phyloP scores from a whole-genome alignment of 345 rosid species.

The Pseudoturritis turrita region DNA sequence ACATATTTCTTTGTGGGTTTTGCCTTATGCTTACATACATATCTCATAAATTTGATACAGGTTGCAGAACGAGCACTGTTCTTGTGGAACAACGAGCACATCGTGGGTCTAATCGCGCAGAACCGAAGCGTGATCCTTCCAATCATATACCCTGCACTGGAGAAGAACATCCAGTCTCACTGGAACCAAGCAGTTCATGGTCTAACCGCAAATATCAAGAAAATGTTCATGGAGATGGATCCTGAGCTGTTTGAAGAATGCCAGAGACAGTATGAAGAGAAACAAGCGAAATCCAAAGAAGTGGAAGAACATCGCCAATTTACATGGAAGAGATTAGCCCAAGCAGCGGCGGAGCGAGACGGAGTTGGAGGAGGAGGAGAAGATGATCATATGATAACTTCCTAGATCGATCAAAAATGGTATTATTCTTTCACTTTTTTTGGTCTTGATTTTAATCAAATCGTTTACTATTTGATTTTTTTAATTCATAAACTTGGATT shows the following conservation, averaged over 20 bases:
- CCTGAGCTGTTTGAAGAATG: slow-evolving; percentile 74
- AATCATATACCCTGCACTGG: slow-evolving; percentile 66
- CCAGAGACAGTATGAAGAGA: slow-evolving; percentile 55
- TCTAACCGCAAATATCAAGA: slow-evolving; percentile 67
- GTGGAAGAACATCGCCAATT: slow-evolving; percentile 50
- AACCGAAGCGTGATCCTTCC: slow-evolving; percentile 71
- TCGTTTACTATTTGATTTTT: slow-evolving; percentile 1
- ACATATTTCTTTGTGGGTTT: not conserved
- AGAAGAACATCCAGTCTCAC: slow-evolving; percentile 63
- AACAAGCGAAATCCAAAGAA: slow-evolving; percentile 36
- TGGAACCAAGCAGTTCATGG: slow-evolving; percentile 89
- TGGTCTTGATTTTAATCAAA: slow-evolving; percentile 2
- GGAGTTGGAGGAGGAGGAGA: not conserved
- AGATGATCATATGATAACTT: slow-evolving; percentile 30
- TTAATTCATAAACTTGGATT: not conserved
- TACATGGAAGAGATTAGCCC: slow-evolving; percentile 70
- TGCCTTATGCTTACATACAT: not conserved
- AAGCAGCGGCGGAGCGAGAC: slow-evolving; percentile 45
- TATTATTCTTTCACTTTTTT: slow-evolving; percentile 20
- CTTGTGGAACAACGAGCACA: slow-evolving; percentile 90
- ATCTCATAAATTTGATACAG: slow-evolving; percentile 28
- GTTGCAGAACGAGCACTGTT: slow-evolving; percentile 84
- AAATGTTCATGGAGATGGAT: slow-evolving; percentile 70
- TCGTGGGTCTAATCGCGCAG: slow-evolving; percentile 72
- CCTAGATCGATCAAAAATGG: slow-evolving; percentile 14